These are phyloP conservation scores for Cercophora newfieldiana DNA, from an alignment of 495 filamentous ascomycete genomes.

Conservation along the genomic window DNA sequence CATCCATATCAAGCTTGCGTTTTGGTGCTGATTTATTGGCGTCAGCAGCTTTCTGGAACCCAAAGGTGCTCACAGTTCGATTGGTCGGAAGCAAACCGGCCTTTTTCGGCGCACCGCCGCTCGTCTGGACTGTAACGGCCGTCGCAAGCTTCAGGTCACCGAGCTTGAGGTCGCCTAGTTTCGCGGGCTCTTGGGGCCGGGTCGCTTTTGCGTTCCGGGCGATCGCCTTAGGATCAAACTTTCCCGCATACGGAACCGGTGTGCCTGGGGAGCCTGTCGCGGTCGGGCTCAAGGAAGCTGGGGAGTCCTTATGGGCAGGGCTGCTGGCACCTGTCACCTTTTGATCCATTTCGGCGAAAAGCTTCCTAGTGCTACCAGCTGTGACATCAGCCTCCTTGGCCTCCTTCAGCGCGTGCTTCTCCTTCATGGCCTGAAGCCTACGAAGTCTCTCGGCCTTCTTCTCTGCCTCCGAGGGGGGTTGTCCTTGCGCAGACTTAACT, in stretches of 20 bases:
- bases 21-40: constrained; percentile 67
- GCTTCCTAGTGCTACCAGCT: constrained; percentile 61
- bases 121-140: neutral
- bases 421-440: constrained; percentile 88
- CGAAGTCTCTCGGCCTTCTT: constrained; percentile 83
- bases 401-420: constrained; percentile 80
- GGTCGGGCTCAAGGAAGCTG: constrained; percentile 58
- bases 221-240: constrained; percentile 88
- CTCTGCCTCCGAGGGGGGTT: constrained; percentile 69
- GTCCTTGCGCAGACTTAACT: constrained; percentile 52
- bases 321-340: constrained; percentile 58
- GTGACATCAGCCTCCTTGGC: constrained; percentile 71
- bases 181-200: constrained; percentile 37
- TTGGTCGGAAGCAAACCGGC: constrained; percentile 33
- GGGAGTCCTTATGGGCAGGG: constrained; percentile 55
- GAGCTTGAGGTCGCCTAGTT: constrained; percentile 40
- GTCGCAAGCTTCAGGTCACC: constrained; percentile 32
- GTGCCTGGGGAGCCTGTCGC: constrained; percentile 43
- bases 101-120: constrained; percentile 14
- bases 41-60: constrained; percentile 66
- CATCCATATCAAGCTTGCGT: constrained; percentile 77
- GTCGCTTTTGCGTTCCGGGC: constrained; percentile 69
- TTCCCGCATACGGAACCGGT: constrained; percentile 64
- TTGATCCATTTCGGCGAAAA: constrained; percentile 75
- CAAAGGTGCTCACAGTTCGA: constrained; percentile 72